phyloP scores from a whole-genome alignment of 2,329 filamentous ascomycete species.

The Hypocrella siamensis region DNA sequence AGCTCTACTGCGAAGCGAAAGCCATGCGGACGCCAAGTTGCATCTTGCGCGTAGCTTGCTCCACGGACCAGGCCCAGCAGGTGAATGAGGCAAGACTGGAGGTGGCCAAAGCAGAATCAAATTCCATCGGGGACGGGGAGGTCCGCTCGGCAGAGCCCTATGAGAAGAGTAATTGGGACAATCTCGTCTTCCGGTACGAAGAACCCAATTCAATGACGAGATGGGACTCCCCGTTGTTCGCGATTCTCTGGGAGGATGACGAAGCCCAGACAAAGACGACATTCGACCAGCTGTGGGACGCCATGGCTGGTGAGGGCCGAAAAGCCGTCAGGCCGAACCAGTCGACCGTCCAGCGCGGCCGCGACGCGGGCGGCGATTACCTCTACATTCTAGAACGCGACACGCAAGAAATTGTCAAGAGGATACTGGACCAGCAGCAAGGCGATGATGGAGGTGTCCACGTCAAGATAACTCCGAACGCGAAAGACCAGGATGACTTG shows the following conservation, averaged over 20 bases:
- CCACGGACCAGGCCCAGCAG: slow-evolving; percentile 30
- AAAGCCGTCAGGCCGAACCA: slow-evolving; percentile 59
- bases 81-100: slow-evolving; percentile 46
- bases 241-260: slow-evolving; percentile 61
- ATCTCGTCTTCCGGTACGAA: slow-evolving; percentile 68
- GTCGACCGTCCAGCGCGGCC: slow-evolving; percentile 50
- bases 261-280: slow-evolving; percentile 37
- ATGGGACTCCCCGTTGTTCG: slow-evolving; percentile 76
- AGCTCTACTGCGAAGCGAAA: slow-evolving; percentile 74
- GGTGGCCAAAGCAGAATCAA: slow-evolving; percentile 1
- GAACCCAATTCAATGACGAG: slow-evolving; percentile 74
- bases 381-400: slow-evolving; percentile 66
- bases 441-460: slow-evolving; percentile 50
- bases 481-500: slow-evolving; percentile 27
- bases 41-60: slow-evolving; percentile 50
- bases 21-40: slow-evolving; percentile 61
- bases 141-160: slow-evolving; percentile 24
- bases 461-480: slow-evolving; percentile 30
- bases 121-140: not conserved
- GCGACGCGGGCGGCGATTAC: slow-evolving; percentile 55
- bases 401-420: slow-evolving; percentile 61
- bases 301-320: slow-evolving; percentile 44
- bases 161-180: slow-evolving; percentile 51
- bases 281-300: slow-evolving; percentile 60
- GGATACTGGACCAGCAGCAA: slow-evolving; percentile 53